A percentile compares a stretch with the other conserved stretches of the same genome.
phyloP scores from a whole-genome alignment of 2,329 filamentous ascomycete species.

The Stylonectria norvegica region DNA sequence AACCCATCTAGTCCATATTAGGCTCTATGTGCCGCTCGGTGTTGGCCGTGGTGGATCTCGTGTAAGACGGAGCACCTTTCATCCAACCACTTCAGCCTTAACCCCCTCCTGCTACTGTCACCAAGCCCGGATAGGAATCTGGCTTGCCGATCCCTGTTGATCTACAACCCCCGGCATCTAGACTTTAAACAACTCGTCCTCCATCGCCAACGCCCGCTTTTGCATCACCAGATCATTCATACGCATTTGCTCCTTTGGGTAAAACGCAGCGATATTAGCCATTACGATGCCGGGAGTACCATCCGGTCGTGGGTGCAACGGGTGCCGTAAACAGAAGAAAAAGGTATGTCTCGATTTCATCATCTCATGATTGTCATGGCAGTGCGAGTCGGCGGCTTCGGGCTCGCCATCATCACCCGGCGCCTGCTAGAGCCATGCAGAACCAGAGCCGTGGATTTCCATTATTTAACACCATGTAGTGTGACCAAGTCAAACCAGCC shows the following conservation, averaged over 20 bases:
- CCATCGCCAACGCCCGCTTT: not conserved
- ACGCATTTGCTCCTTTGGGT: conserved; percentile 15
- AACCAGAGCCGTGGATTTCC: not conserved
- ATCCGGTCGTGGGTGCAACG: conserved; percentile 47
- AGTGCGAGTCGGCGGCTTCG: too few relatives aligned
- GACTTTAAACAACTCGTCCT: conserved; percentile 9
- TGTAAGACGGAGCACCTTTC: too few relatives aligned
- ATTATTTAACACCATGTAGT: conserved; percentile 31
- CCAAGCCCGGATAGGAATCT: too few relatives aligned
- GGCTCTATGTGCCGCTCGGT: conserved; percentile 16
- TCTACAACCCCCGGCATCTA: not conserved
- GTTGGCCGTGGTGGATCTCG: too few relatives aligned
- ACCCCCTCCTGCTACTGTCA: too few relatives aligned
- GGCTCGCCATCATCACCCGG: too few relatives aligned
- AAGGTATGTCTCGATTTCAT: conserved; percentile 36
- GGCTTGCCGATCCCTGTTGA: conserved; percentile 3
- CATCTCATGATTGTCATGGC: not conserved
- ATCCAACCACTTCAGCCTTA: too few relatives aligned
- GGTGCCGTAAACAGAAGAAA: conserved; percentile 51
- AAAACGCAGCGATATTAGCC: conserved; percentile 20
- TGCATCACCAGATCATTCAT: conserved; percentile 2
- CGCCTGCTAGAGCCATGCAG: not conserved
- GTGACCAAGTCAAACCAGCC: conserved; percentile 41
- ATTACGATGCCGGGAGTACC: conserved; percentile 53
- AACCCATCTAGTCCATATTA: conserved; percentile 10